Evolutionary conservation across 1,284 basidiomycete genomes (phyloP).

Genomic region (Kwoniella shivajii): DNA sequence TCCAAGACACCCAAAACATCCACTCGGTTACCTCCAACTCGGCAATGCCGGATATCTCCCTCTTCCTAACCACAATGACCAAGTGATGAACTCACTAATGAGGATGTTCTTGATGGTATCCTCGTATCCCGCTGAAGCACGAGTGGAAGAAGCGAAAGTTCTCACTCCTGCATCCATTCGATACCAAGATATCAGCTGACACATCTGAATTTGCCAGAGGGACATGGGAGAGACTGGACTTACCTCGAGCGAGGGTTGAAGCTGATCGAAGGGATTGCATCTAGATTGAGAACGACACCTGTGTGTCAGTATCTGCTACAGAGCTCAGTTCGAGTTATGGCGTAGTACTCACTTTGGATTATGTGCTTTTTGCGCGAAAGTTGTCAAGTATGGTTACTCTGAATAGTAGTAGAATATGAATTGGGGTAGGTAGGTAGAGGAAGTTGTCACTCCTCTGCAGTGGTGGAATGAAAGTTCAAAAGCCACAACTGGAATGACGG

Average conservation of each 20-base stretch:
- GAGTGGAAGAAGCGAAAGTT: slow-evolving; percentile 70
- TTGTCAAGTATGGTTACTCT: no score
- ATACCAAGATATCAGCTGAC: not conserved
- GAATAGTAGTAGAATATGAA: no score
- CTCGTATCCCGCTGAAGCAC: slow-evolving; percentile 72
- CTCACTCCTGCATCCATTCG: slow-evolving; percentile 11
- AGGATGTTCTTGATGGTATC: slow-evolving; percentile 89
- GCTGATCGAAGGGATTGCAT: slow-evolving; percentile 35
- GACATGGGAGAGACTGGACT: slow-evolving; percentile 5
- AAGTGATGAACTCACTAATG: slow-evolving; percentile 59
- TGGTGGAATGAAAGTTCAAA: not conserved
- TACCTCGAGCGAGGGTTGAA: slow-evolving; percentile 31
- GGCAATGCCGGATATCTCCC: slow-evolving; percentile 4
- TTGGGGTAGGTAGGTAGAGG: no score
- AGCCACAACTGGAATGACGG: slow-evolving; percentile 3
- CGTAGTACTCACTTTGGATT: not conserved
- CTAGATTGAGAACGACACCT: slow-evolving; percentile 4
- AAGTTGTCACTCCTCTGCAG: no score
- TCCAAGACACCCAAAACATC: not conserved
- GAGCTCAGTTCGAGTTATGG: no score
- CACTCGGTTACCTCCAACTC: not conserved
- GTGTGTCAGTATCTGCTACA: not conserved
- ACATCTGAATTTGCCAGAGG: not conserved
- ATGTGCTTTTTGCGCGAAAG: not conserved
- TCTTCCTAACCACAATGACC: not conserved